Evolutionary conservation across 306 rosid species (phyloP).

Genomic region (Corylus americana): DNA sequence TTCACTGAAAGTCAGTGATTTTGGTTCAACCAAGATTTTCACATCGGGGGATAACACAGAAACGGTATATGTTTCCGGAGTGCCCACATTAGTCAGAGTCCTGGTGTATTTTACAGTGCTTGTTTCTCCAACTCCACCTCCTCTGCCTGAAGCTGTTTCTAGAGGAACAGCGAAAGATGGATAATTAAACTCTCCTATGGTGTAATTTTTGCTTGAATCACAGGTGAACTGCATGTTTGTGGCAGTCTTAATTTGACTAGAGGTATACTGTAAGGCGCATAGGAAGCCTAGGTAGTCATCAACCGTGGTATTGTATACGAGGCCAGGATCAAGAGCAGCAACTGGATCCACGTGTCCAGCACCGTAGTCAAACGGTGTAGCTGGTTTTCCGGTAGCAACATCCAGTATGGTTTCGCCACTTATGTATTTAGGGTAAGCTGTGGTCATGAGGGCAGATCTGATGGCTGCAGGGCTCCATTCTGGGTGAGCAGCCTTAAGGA

Average conservation of each 20-base stretch:
- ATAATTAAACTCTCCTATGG: slow-evolving; percentile 72
- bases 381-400: slow-evolving; percentile 54
- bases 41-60: slow-evolving; percentile 49
- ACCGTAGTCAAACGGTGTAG: slow-evolving; percentile 83
- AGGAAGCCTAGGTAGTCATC: slow-evolving; percentile 75
- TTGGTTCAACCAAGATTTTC: slow-evolving; percentile 70
- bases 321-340: slow-evolving; percentile 92
- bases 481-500: slow-evolving; percentile 68
- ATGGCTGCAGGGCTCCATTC: slow-evolving; percentile 95
- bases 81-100: slow-evolving; percentile 73
- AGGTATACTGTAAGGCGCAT: slow-evolving; percentile 72
- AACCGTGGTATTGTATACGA: slow-evolving; percentile 57
- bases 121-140: slow-evolving; percentile 41
- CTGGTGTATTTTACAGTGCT: slow-evolving; percentile 60
- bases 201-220: slow-evolving; percentile 50
- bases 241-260: slow-evolving; percentile 47
- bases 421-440: slow-evolving; percentile 65
- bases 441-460: slow-evolving; percentile 93
- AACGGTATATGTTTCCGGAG: slow-evolving; percentile 58
- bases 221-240: slow-evolving; percentile 54
- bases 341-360: slow-evolving; percentile 87
- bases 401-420: slow-evolving; percentile 58
- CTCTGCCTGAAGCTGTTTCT: slow-evolving; percentile 47
- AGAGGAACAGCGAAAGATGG: slow-evolving; percentile 90
- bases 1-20: slow-evolving; percentile 51